Evolutionary conservation across 306 rosid genomes (phyloP).

Genomic region (Prunus fruticosa): DNA sequence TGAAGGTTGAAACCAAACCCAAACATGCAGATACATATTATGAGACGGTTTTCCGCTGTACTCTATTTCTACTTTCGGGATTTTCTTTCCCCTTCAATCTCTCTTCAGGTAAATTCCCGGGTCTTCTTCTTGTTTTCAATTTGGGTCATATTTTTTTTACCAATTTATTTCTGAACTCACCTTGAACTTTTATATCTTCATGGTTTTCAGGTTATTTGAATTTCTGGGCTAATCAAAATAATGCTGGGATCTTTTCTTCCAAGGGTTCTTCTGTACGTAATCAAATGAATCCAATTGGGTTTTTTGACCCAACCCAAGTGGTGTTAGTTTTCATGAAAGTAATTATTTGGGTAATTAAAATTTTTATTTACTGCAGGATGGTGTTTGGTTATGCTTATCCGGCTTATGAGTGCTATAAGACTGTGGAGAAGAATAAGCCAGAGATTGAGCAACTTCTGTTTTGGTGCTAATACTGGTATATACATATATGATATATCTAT

Average conservation of each 20-base stretch:
- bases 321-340: neutral
- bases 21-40: too few species aligned
- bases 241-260: constrained; percentile 33
- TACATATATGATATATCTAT: neutral
- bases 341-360: neutral
- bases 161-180: neutral
- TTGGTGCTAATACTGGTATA: constrained; percentile 44
- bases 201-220: neutral
- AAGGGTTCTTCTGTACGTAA: constrained; percentile 25
- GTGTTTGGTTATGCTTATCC: constrained; percentile 47
- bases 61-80: too few species aligned
- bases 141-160: neutral
- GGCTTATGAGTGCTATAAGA: constrained; percentile 43
- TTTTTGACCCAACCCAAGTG: neutral
- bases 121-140: neutral
- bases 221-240: neutral
- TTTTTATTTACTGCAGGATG: constrained; percentile 24
- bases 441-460: constrained; percentile 29
- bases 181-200: neutral
- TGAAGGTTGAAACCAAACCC: neutral
- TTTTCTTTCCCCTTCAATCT: neutral
- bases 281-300: neutral
- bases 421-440: constrained; percentile 25
- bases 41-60: neutral
- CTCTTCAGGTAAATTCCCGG: neutral